Base-by-base conservation (phyloP, 164 flowering plant species). In the Magnolia officinalis region DNA sequence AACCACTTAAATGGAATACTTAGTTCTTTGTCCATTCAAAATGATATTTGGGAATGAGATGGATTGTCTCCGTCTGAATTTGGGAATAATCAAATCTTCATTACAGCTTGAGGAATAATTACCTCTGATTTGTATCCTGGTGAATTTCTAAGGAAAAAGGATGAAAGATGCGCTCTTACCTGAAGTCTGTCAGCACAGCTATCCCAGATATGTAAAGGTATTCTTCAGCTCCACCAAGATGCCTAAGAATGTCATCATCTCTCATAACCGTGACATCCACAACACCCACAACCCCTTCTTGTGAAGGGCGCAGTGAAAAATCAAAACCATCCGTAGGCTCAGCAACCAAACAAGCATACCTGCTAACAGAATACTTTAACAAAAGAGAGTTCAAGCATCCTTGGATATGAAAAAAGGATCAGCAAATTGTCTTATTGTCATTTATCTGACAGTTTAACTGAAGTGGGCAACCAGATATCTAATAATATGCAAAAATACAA, bases 301-400 rank as follows among this genome's bases (percentile, higher is more conserved):
- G 5, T 31, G 80, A 49, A 9, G 69, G 63, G 16, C 70, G 31
- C 51, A 10, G 10, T 52, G 72, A 69, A 37, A 37, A 37, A n/a
- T 72, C 70, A 13, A 79, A 74, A 71, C 74, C 50, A 50, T 67
- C 73, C 24, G 20, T 24, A 2, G 93, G 76, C 81, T 90, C 88
- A 1, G 93, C 97, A 31, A 93, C 95, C 82, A 93, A 82, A 83
- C 97, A 93, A 49, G 98, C 95, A 77, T 95, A 95, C 86, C 98
- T 95, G 87, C 68, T 67, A 61, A 67, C 49, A 68, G 18, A 37
- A 74, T 20, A 59, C 50, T 18, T 14, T 71, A 11, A 6, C 6
- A 67, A 59, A 59, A 67, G 65, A 37, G 52, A 50, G 29, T 67
- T 7, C 63, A 67, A 14, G 63, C 31, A 18, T 55, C 37, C 19